A percentile compares a stretch with the other conserved stretches of the same genome.
Evolutionary conservation across 192 early-diverging fungal species (phyloP).

Genomic region (Rhizophagus sp.): DNA sequence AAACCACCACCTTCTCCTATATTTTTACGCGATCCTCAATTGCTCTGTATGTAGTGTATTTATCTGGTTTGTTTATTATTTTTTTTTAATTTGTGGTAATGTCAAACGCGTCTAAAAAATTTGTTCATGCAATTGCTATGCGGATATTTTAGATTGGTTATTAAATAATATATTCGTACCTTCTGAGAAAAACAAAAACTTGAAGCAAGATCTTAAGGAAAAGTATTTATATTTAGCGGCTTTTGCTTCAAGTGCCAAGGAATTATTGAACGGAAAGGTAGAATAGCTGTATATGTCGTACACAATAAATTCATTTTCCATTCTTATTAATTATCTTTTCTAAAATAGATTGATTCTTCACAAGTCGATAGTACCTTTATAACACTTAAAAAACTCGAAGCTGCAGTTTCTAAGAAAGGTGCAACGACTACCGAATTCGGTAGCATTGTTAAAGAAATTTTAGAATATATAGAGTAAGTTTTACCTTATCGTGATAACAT

Average conservation of each 20-base stretch:
- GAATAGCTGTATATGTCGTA: not conserved
- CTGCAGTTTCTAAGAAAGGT: conserved; percentile 39
- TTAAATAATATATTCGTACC: conserved; percentile 52
- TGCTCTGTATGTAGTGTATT: conserved; percentile 33
- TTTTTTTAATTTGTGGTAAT: not conserved
- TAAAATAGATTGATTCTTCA: conserved; percentile 32
- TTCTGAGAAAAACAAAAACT: conserved; percentile 38
- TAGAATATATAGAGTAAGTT: conserved; percentile 49
- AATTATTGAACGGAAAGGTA: conserved; percentile 37
- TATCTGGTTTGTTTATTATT: not conserved
- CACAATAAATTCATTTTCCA: not conserved
- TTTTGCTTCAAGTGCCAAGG: conserved; percentile 49
- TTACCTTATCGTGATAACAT: not conserved
- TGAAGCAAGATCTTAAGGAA: conserved; percentile 57
- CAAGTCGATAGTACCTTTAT: conserved; percentile 39
- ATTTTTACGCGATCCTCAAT: conserved; percentile 37
- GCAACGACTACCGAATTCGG: conserved; percentile 44
- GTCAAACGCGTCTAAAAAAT: not conserved
- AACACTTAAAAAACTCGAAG: conserved; percentile 40
- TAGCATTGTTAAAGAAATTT: conserved; percentile 40
- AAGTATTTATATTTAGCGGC: conserved; percentile 54
- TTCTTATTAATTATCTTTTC: not conserved
- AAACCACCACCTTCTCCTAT: conserved; percentile 46
- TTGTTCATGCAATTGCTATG: not conserved
- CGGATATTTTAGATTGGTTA: not conserved